A percentile compares a stretch with the other conserved stretches of the same genome.
Conservation (phyloP, 78 protist genomes). For the Cyanophora paradoxa region DNA sequence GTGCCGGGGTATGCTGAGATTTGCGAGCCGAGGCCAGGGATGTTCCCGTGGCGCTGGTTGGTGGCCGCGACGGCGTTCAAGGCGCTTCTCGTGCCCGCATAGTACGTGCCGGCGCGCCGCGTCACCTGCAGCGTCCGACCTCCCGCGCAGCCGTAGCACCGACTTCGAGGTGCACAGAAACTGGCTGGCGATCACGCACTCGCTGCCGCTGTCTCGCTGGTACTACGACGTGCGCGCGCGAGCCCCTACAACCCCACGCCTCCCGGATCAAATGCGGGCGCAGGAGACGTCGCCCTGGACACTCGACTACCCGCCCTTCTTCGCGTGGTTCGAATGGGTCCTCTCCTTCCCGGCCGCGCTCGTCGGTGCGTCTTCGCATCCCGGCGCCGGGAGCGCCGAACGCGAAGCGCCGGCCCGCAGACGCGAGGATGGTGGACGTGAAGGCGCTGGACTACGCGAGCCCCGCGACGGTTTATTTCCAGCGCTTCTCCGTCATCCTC, state of each 20-base stretch:
- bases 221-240: not conserved
- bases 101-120: too few relatives aligned
- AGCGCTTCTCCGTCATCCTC: conserved; percentile 52
- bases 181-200: conserved; percentile 94
- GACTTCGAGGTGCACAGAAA: conserved; percentile 94
- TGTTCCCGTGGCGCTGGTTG: too few relatives aligned
- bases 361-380: conserved; percentile 28
- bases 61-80: too few relatives aligned
- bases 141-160: conserved; percentile 5
- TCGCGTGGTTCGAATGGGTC: conserved; percentile 84
- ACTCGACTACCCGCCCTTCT: conserved; percentile 95
- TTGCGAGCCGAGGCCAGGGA: too few relatives aligned
- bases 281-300: conserved; percentile 83
- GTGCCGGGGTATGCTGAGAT: too few relatives aligned
- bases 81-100: conserved; percentile 10
- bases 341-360: conserved; percentile 49
- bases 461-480: conserved; percentile 55
- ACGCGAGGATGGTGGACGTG: conserved; percentile 54
- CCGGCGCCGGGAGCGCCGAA: not conserved
- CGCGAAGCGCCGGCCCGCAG: conserved; percentile 39
- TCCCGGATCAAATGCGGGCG: too few relatives aligned
- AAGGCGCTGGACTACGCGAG: conserved; percentile 29
- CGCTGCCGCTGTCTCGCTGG: conserved; percentile 62
- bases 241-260: too few relatives aligned
- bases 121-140: not conserved